These are phyloP conservation scores for Naumovozyma baii DNA, from an alignment of 805 yeast species.

Conservation along the genomic window DNA sequence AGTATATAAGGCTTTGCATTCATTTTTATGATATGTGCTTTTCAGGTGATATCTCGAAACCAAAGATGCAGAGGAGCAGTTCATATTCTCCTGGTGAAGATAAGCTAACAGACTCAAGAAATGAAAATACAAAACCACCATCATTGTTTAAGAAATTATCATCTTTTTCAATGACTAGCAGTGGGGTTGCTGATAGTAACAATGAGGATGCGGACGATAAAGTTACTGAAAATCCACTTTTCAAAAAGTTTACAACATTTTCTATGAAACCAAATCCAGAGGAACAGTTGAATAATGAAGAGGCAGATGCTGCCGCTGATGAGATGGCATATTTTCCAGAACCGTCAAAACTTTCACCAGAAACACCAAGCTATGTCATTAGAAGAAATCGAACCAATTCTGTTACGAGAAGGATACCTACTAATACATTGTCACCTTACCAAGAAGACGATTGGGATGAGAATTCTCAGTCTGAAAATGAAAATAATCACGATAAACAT, in stretches of 20 bases:
- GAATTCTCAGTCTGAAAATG: neutral
- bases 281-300: neutral
- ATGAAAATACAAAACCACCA: neutral
- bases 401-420: conserved; percentile 11
- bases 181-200: neutral
- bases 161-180: neutral
- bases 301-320: conserved; percentile 5
- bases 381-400: conserved; percentile 16
- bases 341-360: conserved; percentile 8
- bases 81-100: neutral
- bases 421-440: neutral
- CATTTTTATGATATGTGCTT: conserved; percentile 25
- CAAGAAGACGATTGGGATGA: neutral
- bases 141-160: neutral
- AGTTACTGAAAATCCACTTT: neutral
- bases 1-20: conserved; percentile 42
- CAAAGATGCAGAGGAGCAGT: neutral
- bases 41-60: conserved; percentile 9
- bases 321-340: conserved; percentile 10
- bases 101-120: neutral
- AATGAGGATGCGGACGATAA: neutral
- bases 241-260: neutral
- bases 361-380: conserved; percentile 7
- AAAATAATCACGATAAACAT: neutral
- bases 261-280: neutral